Evolutionary conservation across 2,329 filamentous ascomycete species (phyloP).

Genomic region (Colletotrichum musae): DNA sequence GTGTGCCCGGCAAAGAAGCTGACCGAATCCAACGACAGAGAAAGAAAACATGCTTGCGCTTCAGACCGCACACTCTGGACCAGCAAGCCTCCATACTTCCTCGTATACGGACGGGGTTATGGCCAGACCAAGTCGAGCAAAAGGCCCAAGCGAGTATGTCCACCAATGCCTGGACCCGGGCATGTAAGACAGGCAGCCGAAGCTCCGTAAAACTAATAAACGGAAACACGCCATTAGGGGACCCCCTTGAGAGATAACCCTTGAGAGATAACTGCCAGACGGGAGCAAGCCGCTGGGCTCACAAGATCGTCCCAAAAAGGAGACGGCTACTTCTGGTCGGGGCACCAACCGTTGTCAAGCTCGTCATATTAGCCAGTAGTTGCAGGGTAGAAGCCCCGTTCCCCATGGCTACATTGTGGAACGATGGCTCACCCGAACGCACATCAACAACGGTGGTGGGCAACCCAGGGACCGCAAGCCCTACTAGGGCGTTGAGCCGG

Average conservation of each 20-base stretch:
- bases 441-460: not conserved
- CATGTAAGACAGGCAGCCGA: slow-evolving; percentile 19
- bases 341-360: slow-evolving; percentile 6
- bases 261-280: not conserved
- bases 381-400: not conserved
- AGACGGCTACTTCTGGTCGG: not conserved
- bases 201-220: slow-evolving; percentile 6
- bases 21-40: not conserved
- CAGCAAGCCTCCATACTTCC: not conserved
- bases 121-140: not conserved
- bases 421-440: slow-evolving; percentile 4
- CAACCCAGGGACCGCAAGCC: not conserved
- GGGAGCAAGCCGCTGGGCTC: not conserved
- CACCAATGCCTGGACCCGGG: slow-evolving; percentile 3
- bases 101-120: slow-evolving; percentile 6
- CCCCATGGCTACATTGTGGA: not conserved
- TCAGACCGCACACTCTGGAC: not conserved
- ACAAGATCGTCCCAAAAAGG: slow-evolving; percentile 2
- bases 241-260: slow-evolving; percentile 5
- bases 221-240: slow-evolving; percentile 19
- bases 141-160: not conserved
- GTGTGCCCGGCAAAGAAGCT: too few relatives aligned
- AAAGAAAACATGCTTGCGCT: not conserved
- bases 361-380: not conserved
- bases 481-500: not conserved